phyloP scores from a whole-genome alignment of 108 stramenopile species.

The Pseudonitzschia multiseries region DNA sequence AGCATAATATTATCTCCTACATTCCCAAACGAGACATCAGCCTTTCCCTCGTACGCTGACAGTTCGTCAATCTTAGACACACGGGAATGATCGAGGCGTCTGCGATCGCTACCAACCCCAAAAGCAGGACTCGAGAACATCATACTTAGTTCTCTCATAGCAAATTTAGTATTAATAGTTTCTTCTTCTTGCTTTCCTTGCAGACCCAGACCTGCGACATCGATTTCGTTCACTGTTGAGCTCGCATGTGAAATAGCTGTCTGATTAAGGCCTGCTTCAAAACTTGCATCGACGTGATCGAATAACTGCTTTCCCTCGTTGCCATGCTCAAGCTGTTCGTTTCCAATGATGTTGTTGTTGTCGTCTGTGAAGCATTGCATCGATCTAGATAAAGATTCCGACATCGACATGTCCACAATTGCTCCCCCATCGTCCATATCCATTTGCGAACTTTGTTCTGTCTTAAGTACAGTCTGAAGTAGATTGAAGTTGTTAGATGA shows the following conservation, averaged over 20 bases:
- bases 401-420: conserved; percentile 32
- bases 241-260: conserved; percentile 62
- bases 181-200: conserved; percentile 55
- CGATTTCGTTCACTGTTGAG: conserved; percentile 62
- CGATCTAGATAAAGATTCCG: conserved; percentile 11
- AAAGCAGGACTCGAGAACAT: conserved; percentile 84
- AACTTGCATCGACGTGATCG: conserved; percentile 19
- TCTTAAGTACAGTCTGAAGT: conserved; percentile 12
- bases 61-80: conserved; percentile 17
- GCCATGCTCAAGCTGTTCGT: background rate
- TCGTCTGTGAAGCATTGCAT: conserved; percentile 34
- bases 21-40: conserved; percentile 26
- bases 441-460: conserved; percentile 50
- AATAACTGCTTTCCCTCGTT: conserved; percentile 17
- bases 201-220: conserved; percentile 43
- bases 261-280: conserved; percentile 32
- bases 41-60: background rate
- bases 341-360: conserved; percentile 12
- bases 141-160: conserved; percentile 80
- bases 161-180: conserved; percentile 83
- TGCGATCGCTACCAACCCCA: conserved; percentile 32
- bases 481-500: conserved; percentile 58
- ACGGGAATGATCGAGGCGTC: conserved; percentile 14
- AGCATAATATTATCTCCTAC: conserved; percentile 21
- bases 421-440: conserved; percentile 44